phyloP scores from a whole-genome alignment of 257 asterid species.

The Gentiana macrophylla region DNA sequence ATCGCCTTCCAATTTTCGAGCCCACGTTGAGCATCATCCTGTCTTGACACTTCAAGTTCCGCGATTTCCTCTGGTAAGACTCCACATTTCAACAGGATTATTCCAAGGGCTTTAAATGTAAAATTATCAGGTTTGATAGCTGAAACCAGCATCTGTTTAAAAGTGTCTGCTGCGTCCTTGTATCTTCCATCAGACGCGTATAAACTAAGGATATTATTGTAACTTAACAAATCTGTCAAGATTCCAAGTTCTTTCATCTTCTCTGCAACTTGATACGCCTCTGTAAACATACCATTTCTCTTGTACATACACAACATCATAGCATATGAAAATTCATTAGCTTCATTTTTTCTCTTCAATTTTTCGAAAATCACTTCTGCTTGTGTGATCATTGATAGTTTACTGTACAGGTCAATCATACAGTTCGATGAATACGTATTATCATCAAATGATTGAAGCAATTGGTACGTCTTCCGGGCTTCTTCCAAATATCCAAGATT shows the following conservation, averaged over 20 bases:
- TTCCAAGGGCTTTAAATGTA: slow-evolving; percentile 62
- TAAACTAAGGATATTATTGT: slow-evolving; percentile 60
- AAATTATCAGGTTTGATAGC: slow-evolving; percentile 52
- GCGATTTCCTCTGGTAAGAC: slow-evolving; percentile 48
- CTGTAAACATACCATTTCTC: slow-evolving; percentile 61
- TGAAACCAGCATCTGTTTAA: slow-evolving; percentile 57
- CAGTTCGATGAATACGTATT: slow-evolving; percentile 81
- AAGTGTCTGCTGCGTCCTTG: slow-evolving; percentile 67
- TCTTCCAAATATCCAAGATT: slow-evolving; percentile 76
- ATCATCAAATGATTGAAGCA: slow-evolving; percentile 37
- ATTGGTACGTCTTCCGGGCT: slow-evolving; percentile 49
- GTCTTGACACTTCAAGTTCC: slow-evolving; percentile 46
- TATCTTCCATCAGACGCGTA: slow-evolving; percentile 75
- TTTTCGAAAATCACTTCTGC: slow-evolving; percentile 62
- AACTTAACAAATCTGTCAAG: slow-evolving; percentile 71
- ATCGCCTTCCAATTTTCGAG: slow-evolving; percentile 47
- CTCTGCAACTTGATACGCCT: slow-evolving; percentile 51
- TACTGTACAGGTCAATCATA: slow-evolving; percentile 86
- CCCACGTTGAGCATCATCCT: slow-evolving; percentile 38
- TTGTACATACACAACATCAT: slow-evolving; percentile 95
- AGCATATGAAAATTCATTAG: slow-evolving; percentile 87
- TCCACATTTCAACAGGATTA: slow-evolving; percentile 68
- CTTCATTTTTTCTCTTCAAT: slow-evolving; percentile 42
- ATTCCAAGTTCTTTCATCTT: slow-evolving; percentile 71
- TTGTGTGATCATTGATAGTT: slow-evolving; percentile 59